Evolutionary conservation across 2,329 filamentous ascomycete genomes (phyloP).

Genomic region (Nemania sp.): DNA sequence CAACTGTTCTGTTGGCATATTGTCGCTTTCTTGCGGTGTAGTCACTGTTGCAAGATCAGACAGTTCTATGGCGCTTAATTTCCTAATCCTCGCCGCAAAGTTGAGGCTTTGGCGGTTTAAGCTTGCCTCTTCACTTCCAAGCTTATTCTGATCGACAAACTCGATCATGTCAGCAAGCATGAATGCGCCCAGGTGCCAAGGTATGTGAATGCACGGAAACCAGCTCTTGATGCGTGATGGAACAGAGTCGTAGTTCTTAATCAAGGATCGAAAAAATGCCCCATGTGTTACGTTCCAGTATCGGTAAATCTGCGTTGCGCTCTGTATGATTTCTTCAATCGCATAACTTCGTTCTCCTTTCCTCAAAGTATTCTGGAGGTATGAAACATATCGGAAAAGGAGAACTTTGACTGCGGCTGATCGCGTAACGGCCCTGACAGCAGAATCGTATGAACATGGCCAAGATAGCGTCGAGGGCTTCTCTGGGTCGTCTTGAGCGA

Average conservation of each 20-base stretch:
- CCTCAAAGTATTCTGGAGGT: constrained; percentile 65
- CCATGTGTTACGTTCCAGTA: constrained; percentile 67
- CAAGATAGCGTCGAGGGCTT: constrained; percentile 54
- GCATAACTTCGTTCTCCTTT: constrained; percentile 52
- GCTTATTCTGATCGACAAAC: constrained; percentile 24
- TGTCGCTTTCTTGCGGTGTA: constrained; percentile 50
- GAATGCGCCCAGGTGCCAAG: constrained; percentile 69
- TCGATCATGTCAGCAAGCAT: constrained; percentile 65
- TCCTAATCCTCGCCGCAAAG: constrained; percentile 57
- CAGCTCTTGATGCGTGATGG: constrained; percentile 68
- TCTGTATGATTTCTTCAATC: constrained; percentile 62
- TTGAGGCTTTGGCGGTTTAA: constrained; percentile 46
- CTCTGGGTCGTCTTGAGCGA: constrained; percentile 52
- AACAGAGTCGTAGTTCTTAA: constrained; percentile 62
- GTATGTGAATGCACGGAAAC: constrained; percentile 68
- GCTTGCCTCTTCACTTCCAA: constrained; percentile 39
- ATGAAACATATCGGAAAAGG: constrained; percentile 67
- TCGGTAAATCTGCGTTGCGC: constrained; percentile 62
- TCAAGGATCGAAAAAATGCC: constrained; percentile 64
- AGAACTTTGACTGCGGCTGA: constrained; percentile 70
- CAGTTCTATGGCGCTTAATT: constrained; percentile 59
- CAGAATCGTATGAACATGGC: constrained; percentile 67
- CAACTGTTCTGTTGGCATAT: constrained; percentile 46
- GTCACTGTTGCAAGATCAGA: constrained; percentile 62
- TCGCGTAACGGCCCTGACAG: constrained; percentile 61